Evolutionary conservation across 345 rosid species (phyloP), one percentile per base, ranked within the genome.

Genomic region (Eucalyptus paniculata): DNA sequence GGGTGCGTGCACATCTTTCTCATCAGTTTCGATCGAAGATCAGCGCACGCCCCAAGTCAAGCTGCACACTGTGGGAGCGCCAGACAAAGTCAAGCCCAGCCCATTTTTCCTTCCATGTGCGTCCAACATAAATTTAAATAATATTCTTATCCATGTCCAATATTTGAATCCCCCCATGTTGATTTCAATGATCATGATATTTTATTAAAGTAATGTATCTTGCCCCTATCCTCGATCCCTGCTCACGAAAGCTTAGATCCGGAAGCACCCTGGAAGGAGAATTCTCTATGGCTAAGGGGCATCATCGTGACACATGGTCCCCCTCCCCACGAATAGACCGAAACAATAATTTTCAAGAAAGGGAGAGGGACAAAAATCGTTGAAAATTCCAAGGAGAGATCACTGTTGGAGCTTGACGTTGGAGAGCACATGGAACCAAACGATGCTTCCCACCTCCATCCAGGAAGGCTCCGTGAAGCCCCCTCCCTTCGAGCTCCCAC

Each of bases 371-470:
- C n/a, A 60, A 28, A 28, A 28, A 11, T 21, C 30, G 85, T 23
- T 77, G 85, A 77, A 77, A 40, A 77, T 77, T 77, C 85, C 85
- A 77, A 40, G 30, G 24, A 40, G 85, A 40, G 30, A 21, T 40
- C 47, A 40, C 30, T 77, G 47, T 77, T 77, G 28, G 77, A 65
- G 62, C 30, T 56, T 56, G 62, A 56, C 30, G 30, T 56, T n/a
- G 7, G 47, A 30, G 51, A 12, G 12, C 6, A 53, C 42, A 10
- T 19, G 3, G 12, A 24, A 4, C 34, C 21, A 37, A 19, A 77
- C 3, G 93, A 87, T 91, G 42, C 80, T 94, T 94, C 96, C 91
- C 4, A 24, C 16, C 67, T 56, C 87, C 44, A 54, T 34, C 95
- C 85, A 8, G 53, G 94, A 94, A 91, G 89, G 93, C 91, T 85